These are phyloP conservation scores for Brassica napus DNA, from an alignment of 345 rosid genomes.

Conservation along the genomic window DNA sequence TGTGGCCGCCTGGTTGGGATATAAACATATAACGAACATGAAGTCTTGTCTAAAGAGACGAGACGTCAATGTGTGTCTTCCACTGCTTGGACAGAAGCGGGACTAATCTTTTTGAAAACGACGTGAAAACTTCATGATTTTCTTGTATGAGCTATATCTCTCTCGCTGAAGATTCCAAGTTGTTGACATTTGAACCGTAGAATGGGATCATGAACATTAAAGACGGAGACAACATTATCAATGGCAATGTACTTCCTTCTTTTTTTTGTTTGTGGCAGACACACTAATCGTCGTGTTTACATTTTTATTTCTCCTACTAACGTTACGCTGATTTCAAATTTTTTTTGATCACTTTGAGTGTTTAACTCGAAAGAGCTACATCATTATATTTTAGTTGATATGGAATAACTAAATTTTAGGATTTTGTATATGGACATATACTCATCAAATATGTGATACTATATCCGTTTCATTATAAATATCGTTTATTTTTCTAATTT, in stretches of 20 bases:
- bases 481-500: not conserved
- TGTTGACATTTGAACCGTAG: conserved; percentile 30
- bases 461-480: not conserved
- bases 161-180: conserved; percentile 19
- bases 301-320: conserved; percentile 8
- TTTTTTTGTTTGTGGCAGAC: conserved; percentile 36
- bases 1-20: conserved; percentile 18
- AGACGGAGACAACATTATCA: conserved; percentile 20
- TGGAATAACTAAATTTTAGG: not conserved
- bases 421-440: not conserved
- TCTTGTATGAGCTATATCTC: not conserved
- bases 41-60: conserved; percentile 33
- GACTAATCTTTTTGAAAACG: conserved; percentile 24
- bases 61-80: conserved; percentile 38
- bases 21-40: conserved; percentile 32
- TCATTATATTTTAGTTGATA: not conserved
- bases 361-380: not conserved
- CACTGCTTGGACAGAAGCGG: conserved; percentile 23
- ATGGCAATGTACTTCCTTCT: conserved; percentile 12
- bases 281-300: conserved; percentile 28
- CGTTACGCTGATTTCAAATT: not conserved
- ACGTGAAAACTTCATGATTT: not conserved
- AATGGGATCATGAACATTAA: conserved; percentile 9
- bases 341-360: not conserved
- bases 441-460: not conserved